Evolutionary conservation across 2,329 filamentous ascomycete genomes (phyloP), one percentile per base, ranked within the genome.

Genomic region (Fusarium chuoi): DNA sequence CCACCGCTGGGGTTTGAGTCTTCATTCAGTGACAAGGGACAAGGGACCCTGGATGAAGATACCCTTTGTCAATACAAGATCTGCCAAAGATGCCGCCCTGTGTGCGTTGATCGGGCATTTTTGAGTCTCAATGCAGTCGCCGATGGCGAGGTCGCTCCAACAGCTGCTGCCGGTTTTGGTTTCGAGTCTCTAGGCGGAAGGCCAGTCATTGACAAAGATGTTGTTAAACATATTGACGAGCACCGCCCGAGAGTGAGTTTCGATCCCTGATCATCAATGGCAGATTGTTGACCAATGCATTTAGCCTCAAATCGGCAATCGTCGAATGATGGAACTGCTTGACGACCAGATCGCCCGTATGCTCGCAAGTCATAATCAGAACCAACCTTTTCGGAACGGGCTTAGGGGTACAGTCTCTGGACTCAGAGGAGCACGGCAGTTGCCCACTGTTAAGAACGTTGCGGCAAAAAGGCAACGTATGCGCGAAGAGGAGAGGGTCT

Each of bases 1-100:
- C 74, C 68, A 45, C 60, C 75, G 36, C 58, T 59, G 30, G 68
- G 58, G 17, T 57, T 79, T 62, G 65, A 74, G n/a, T 42, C 58
- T 20, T 54, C 67, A 20, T 55, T 72, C 24, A 51, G 74, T 22
- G 56, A 65, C 38, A 63, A 72, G 61, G 80, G 79, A 60, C 81
- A 83, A 20, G 87, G 85, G 85, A 73, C 85, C 11, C 80, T 82
- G 24, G 69, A 68, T 42, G 68, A 78, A 26, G 75, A 76, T 2
- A 74, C 82, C 2, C 86, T 89, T 76, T 91, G 89, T 67, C 82
- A 84, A 48, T 86, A 84, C 79, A 88, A 82, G 67, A 82, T 85
- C 46, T 91, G 89, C 68, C 83, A 84, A 7, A 68, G 65, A 12
- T 91, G 89, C 71, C 85, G 87, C 7, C 84, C 84, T 9, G 79